Evolutionary conservation across 495 filamentous ascomycete species (phyloP).

Genomic region (Cenococcum geophilum): DNA sequence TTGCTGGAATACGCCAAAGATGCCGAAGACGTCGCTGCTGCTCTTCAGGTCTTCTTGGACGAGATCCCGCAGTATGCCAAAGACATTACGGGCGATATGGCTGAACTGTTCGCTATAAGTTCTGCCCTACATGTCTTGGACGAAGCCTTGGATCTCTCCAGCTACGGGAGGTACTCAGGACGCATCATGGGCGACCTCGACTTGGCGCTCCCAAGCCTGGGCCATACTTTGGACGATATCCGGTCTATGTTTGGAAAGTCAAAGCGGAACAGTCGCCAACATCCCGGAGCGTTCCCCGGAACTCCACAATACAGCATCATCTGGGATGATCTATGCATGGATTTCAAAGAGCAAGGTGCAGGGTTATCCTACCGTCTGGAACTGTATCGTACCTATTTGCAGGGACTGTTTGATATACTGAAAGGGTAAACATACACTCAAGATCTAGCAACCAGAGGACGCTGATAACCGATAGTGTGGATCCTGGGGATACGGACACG

Average conservation of each 20-base stretch:
- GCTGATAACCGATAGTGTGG: slow-evolving; percentile 4
- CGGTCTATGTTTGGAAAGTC: slow-evolving; percentile 46
- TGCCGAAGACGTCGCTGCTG: slow-evolving; percentile 50
- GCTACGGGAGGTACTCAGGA: slow-evolving; percentile 37
- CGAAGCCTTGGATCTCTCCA: slow-evolving; percentile 35
- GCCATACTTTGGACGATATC: slow-evolving; percentile 51
- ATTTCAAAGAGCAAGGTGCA: slow-evolving; percentile 50
- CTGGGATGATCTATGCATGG: slow-evolving; percentile 49
- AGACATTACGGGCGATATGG: slow-evolving; percentile 51
- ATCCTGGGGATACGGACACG: slow-evolving; percentile 16
- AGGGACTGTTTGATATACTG: slow-evolving; percentile 41
- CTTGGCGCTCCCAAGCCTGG: slow-evolving; percentile 44
- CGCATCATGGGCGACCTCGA: slow-evolving; percentile 44
- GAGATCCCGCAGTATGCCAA: slow-evolving; percentile 49
- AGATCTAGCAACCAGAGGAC: neutral
- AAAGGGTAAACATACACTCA: slow-evolving; percentile 20
- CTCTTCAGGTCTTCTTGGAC: slow-evolving; percentile 47
- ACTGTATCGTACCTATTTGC: slow-evolving; percentile 49
- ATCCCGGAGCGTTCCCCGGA: slow-evolving; percentile 32
- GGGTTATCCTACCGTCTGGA: slow-evolving; percentile 48
- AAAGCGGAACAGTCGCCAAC: slow-evolving; percentile 28
- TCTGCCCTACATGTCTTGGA: slow-evolving; percentile 46
- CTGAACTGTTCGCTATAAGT: slow-evolving; percentile 51
- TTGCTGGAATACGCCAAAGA: slow-evolving; percentile 47
- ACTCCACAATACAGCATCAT: slow-evolving; percentile 43